phyloP scores from a whole-genome alignment of 768 basidiomycete genomes.

The Panellus pusillus region DNA sequence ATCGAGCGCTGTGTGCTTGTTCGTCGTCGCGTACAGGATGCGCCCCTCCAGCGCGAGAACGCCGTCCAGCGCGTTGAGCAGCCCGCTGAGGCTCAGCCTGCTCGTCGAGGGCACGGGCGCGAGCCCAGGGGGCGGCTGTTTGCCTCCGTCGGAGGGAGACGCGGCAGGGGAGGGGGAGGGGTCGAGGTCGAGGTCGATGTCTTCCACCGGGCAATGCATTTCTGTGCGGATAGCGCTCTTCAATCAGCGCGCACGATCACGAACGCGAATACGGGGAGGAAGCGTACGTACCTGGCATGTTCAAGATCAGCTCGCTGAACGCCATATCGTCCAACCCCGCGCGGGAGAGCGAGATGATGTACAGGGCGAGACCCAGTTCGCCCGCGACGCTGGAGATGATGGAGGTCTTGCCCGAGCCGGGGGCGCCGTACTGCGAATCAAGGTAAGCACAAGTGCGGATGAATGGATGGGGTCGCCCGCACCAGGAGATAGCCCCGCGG shows the following conservation, averaged over 20 bases:
- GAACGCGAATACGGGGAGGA: no score
- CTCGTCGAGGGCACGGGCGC: conserved; percentile 17
- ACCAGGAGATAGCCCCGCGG: conserved; percentile 63
- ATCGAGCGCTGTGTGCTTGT: conserved; percentile 59
- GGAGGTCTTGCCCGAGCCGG: conserved; percentile 72
- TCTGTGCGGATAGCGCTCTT: conserved; percentile 52
- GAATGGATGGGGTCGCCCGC: conserved; percentile 11
- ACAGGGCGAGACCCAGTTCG: conserved; percentile 67
- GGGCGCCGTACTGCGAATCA: conserved; percentile 54
- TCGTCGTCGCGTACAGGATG: conserved; percentile 70
- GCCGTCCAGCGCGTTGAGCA: conserved; percentile 70
- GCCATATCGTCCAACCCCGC: conserved; percentile 54
- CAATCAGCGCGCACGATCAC: conserved; percentile 29
- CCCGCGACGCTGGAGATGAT: conserved; percentile 69
- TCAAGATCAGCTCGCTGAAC: conserved; percentile 43
- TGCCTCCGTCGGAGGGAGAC: background rate
- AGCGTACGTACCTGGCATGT: no score
- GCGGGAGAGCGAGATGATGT: conserved; percentile 61
- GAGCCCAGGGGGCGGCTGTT: conserved; percentile 4
- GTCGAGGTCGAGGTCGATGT: conserved; percentile 52
- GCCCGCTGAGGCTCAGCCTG: conserved; percentile 58
- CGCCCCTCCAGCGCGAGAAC: conserved; percentile 69
- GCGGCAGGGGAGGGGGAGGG: conserved; percentile 4
- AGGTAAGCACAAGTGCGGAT: background rate
- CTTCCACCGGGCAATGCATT: conserved; percentile 71